Base-by-base conservation (phyloP, 495 filamentous ascomycete genomes). In the Melanomma pulvis-pyrius region DNA sequence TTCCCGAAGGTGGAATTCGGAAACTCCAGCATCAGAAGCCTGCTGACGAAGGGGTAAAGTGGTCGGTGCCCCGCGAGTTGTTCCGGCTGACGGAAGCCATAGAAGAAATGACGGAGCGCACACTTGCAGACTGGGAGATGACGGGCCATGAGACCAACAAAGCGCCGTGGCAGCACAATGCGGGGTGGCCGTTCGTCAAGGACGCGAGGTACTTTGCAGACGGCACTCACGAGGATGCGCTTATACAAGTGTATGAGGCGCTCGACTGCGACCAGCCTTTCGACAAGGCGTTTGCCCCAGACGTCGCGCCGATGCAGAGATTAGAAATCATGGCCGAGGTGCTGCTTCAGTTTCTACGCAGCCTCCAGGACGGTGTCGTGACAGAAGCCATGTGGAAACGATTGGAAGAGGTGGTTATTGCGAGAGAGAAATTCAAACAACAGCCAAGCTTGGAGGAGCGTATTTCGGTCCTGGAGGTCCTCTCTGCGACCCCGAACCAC, bases 1-100 rank as follows among this genome's bases (percentile, higher is more conserved):
- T 97, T 49, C 92, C 94, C 0, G 90, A 94, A 63, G 87, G 88
- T 22, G 79, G 92, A 71, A 77, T 90, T 77, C 76, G 84, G 76
- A 80, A 80, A 67, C 63, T 87, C 77, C 76, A 71, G 82, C 75
- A 70, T 76, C 75, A 60, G 76, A 79, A 73, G 52, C 55, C 61
- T 19, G 70, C 8, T 56, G 69, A 48, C 7, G 68, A 70, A 62
- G 67, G 65, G 59, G 83, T 87, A 64, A 82, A 82, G 68, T 83
- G 87, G 69, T 90, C 88, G 34, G 88, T 90, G 12, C 93, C 94
- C 0, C 83, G 88, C 39, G 93, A 97, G 70, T 83, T 97, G 32
- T 96, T 96, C 77, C 86, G 86, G 71, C 83, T 98, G 67, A 97
- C 92, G 12, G 90, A 96, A 70, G 84, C 87, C 1, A 82, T 97